Base-by-base conservation (phyloP, 306 rosid species). In the Vigna hirtella region DNA sequence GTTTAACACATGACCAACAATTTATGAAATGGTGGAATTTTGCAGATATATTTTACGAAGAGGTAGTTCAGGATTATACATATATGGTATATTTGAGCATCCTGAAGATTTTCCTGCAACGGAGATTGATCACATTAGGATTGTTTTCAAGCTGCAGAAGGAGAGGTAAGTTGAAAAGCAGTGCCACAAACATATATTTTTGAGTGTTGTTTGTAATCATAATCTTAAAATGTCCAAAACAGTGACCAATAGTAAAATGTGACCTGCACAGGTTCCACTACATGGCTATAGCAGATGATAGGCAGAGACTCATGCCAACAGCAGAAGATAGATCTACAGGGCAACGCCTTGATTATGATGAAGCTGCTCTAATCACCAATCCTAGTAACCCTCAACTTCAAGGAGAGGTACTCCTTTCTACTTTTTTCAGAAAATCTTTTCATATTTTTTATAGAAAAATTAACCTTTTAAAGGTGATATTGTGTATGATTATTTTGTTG, bases 211-310 rank as follows among this genome's bases (percentile, higher is more conserved):
- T 11, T 58, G 12, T 4, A 26, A 63, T 63, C 10, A 64, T 36
- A 34, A 7, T 34, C 7, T n/a, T 34, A 64, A 2, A 34, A 38
- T 38, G 2, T 26, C 28, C 1, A 20, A 20, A 20, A 20, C 22
- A 20, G 22, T 1, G 22, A 20, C 0, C 1, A 59, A 9, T 12
- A 28, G 13, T 26, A 59, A 59, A 58, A 24, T 32, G 6, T 20
- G 22, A 34, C 2, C 0, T 16, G 26, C 18, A 48, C 71, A 91
- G 96, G 66, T 91, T 91, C 66, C 72, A 43, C 1, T 86, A 53
- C 50, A 89, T 91, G 96, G 93, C 89, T 2, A 8, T 89, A 51
- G 73, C 96, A 2, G 89, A 89, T 38, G 82, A 80, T 7, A 78
- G 69, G 50, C 90, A 84, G 64, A 16, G 73, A 48, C 1, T 47